Conservation (phyloP, 1,284 basidiomycete genomes). For the Omphalotus olearius region DNA sequence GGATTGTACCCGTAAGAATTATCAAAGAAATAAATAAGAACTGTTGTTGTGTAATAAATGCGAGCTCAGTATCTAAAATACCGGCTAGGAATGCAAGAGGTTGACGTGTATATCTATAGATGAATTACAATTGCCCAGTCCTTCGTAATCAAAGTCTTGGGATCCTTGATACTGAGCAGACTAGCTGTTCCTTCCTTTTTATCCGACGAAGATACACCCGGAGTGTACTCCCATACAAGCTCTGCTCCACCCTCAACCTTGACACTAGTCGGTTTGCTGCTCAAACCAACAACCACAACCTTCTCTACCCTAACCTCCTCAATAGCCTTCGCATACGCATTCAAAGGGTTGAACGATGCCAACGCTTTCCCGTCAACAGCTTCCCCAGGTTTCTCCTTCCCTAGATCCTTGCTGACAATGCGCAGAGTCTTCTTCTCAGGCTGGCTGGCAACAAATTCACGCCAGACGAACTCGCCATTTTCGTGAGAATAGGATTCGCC, state of each 20-base stretch:
- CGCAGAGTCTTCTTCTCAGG: conserved; percentile 38
- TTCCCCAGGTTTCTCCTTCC: conserved; percentile 33
- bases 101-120: neutral
- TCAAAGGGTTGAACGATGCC: conserved; percentile 46
- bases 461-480: conserved; percentile 81
- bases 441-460: conserved; percentile 62
- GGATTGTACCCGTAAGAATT: neutral
- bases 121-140: conserved; percentile 68
- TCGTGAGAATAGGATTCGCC: conserved; percentile 83
- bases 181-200: conserved; percentile 62
- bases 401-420: conserved; percentile 56
- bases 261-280: conserved; percentile 58
- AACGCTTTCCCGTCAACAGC: conserved; percentile 51
- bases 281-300: conserved; percentile 74
- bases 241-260: conserved; percentile 49
- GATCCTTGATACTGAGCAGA: conserved; percentile 75
- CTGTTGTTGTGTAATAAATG: neutral
- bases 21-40: conserved; percentile 1
- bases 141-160: conserved; percentile 55
- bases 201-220: conserved; percentile 44
- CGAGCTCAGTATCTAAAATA: neutral
- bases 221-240: conserved; percentile 54
- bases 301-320: conserved; percentile 74
- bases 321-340: conserved; percentile 68
- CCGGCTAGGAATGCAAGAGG: too few species aligned